These are phyloP conservation scores for Ogataea glucozyma DNA, from an alignment of 805 yeast genomes.

Conservation along the genomic window DNA sequence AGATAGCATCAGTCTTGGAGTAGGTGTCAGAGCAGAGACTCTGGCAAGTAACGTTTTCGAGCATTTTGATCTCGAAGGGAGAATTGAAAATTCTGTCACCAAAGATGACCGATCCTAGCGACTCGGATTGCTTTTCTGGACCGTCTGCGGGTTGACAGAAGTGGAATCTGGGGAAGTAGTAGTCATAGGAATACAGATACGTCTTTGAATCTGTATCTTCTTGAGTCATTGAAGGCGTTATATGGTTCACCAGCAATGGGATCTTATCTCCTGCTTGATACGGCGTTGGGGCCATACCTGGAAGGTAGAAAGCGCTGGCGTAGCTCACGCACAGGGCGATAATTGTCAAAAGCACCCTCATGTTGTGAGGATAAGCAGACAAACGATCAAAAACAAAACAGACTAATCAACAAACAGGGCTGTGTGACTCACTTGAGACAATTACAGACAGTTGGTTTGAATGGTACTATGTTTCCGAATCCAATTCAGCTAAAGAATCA, in stretches of 20 bases:
- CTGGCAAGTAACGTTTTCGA: conserved; percentile 67
- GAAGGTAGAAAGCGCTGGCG: conserved; percentile 73
- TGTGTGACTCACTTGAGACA: too few relatives aligned
- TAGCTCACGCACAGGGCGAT: conserved; percentile 11
- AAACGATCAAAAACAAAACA: background rate
- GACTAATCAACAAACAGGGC: background rate
- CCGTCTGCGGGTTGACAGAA: conserved; percentile 79
- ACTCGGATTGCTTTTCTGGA: conserved; percentile 74
- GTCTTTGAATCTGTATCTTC: conserved; percentile 48
- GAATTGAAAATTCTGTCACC: conserved; percentile 96
- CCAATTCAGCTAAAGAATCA: too few relatives aligned
- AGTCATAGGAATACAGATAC: conserved; percentile 72
- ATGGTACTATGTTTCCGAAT: too few relatives aligned
- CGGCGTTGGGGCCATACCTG: conserved; percentile 95
- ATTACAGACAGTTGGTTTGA: too few relatives aligned
- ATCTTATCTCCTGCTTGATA: conserved; percentile 72
- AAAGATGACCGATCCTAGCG: conserved; percentile 88
- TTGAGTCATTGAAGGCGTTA: conserved; percentile 69
- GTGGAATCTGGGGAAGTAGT: conserved; percentile 80
- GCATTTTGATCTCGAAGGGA: conserved; percentile 81
- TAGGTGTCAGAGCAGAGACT: conserved; percentile 64
- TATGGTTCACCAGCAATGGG: conserved; percentile 82
- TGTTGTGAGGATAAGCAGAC: background rate
- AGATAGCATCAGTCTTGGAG: conserved; percentile 64
- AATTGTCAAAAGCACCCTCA: conserved; percentile 5